Base-by-base conservation (phyloP, 345 rosid genomes). In the Cochlearia excelsa region DNA sequence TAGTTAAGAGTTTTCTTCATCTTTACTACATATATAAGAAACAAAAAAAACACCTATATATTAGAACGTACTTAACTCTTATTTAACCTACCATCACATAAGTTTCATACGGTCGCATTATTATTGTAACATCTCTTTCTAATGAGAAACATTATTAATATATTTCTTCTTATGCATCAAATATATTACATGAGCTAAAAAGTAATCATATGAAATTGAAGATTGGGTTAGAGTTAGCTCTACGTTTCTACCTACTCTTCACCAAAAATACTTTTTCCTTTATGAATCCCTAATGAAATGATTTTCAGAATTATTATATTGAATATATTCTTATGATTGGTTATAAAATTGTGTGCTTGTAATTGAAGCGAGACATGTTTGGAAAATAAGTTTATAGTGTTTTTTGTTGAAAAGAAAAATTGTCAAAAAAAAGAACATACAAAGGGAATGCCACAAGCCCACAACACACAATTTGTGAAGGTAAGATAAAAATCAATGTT, bases 51-150 rank as follows among this genome's bases (percentile, higher is more conserved):
- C 49, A 37, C 37, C 43, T 63, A 30, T 51, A 31, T 16, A 33
- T 2, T 3, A 56, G 69, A 63, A 63, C 74, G 74, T 70, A 69
- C 69, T 30, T 31, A 63, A 51, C 65, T 63, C 60, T 51, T 46
- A 29, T 63, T 43, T 26, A 37, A 50, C 27, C 28, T 29, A 44
- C 68, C 53, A 55, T 34, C 40, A 37, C 40, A 37, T 3, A 5
- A 37, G 7, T 9, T 1, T 7, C 9, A 39, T 39, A 39, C 27
- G 39, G 56, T 69, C 38, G 11, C 57, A 54, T 54, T 48, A 40
- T 54, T 49, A 48, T 3, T 16, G 23, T 16, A 16, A 16, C 23
- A 16, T 16, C 23, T 16, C 23, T 16, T 16, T 16, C 23, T 16
- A 16, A 16, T 16, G 23, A 16, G 23, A 16, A 16, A 16, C 23